Evolutionary conservation across 441 rosid species (phyloP).

Genomic region (Bruguiera hainesii): DNA sequence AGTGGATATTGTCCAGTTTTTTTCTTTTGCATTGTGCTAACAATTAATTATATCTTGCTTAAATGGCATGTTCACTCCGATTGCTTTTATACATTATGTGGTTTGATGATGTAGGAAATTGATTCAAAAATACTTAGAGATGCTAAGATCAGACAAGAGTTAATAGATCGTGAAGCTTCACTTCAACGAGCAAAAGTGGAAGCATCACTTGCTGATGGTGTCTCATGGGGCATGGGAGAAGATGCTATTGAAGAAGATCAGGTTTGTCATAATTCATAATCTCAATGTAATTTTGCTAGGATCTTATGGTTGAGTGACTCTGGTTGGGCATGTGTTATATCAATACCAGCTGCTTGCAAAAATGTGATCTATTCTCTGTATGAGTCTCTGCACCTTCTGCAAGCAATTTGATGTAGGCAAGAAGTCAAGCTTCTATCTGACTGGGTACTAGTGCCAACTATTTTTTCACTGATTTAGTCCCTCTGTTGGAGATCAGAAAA

Average conservation of each 20-base stretch:
- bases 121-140: conserved; percentile 62
- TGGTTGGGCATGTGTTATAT: too few relatives aligned
- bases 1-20: too few relatives aligned
- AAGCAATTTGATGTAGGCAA: too few relatives aligned
- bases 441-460: too few relatives aligned
- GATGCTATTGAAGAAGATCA: conserved; percentile 93
- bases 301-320: not conserved
- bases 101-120: conserved; percentile 47
- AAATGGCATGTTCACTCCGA: conserved; percentile 1
- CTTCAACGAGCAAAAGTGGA: conserved; percentile 76
- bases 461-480: too few relatives aligned
- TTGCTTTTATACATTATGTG: conserved; percentile 13
- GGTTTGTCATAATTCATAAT: conserved; percentile 39
- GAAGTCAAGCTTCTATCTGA: too few relatives aligned
- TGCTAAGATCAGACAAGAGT: conserved; percentile 49
- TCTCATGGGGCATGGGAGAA: conserved; percentile 99
- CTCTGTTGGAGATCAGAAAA: too few relatives aligned
- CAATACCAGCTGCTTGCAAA: too few relatives aligned
- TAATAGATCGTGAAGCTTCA: conserved; percentile 80
- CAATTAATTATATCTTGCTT: not conserved
- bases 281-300: conserved; percentile 11
- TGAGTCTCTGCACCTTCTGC: too few relatives aligned
- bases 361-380: too few relatives aligned
- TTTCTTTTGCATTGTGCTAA: not conserved
- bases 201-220: conserved; percentile 85